A percentile compares a stretch with the other conserved stretches of the same genome.
Conservation (phyloP, 2,329 filamentous ascomycete genomes). For the Acrocalymma vagum region DNA sequence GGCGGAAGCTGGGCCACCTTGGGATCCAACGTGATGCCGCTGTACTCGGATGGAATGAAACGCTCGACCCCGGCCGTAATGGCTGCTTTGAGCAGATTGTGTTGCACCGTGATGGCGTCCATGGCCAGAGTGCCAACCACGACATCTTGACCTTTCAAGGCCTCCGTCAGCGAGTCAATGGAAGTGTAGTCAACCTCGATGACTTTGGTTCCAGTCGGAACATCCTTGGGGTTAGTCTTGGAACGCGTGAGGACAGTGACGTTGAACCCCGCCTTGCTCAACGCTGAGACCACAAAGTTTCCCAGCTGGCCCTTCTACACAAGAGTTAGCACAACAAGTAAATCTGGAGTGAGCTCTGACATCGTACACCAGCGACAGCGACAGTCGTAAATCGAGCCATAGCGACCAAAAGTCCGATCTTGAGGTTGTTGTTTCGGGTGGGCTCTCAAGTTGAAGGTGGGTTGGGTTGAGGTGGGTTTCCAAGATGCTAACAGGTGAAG, state of each 20-base stretch:
- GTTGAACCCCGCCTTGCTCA: slow-evolving; percentile 54
- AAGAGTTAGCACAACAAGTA: no score
- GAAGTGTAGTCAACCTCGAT: slow-evolving; percentile 49
- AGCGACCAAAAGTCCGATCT: no score
- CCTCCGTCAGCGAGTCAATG: slow-evolving; percentile 54
- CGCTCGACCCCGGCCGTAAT: slow-evolving; percentile 63
- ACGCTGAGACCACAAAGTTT: no score
- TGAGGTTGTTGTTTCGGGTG: no score
- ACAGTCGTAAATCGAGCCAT: no score
- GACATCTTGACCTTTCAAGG: slow-evolving; percentile 62
- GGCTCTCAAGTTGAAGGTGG: no score
- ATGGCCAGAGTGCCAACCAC: slow-evolving; percentile 56
- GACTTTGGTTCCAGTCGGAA: slow-evolving; percentile 34
- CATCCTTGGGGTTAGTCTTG: slow-evolving; percentile 49
- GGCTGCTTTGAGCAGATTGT: slow-evolving; percentile 62
- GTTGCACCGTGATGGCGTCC: slow-evolving; percentile 51
- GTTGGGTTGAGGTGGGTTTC: no score
- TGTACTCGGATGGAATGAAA: slow-evolving; percentile 67
- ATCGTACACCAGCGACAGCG: no score
- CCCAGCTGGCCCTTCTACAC: no score
- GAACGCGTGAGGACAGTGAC: slow-evolving; percentile 62
- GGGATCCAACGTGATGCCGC: slow-evolving; percentile 43
- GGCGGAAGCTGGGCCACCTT: no score
- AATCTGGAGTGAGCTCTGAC: no score
- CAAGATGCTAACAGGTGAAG: no score